Base-by-base conservation (phyloP, 73 alveolate species). In the Paramecium biaurelia region DNA sequence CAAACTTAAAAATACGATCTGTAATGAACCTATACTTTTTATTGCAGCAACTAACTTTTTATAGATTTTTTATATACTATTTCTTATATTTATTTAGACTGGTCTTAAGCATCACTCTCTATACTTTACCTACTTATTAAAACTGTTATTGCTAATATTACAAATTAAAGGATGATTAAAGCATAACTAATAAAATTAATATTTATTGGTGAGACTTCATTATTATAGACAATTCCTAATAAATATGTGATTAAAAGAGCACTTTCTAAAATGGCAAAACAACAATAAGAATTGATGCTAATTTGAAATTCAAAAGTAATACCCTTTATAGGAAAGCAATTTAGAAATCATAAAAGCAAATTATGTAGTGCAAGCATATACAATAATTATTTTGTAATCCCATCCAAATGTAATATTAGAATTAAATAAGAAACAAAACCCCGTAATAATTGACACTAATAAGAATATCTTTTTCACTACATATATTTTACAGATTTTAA, bases 321-420 rank as follows among this genome's bases (percentile, higher is more conserved):
- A 70, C 86, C 56, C 42, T 70, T 35, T 70, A 32, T 20, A 20
- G 5, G 57, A 32, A 26, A 70, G 42, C 28, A 70, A 18, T 70
- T 70, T 70, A 8, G 34, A 70, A 7, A 70, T 41, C 86, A 70
- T 70, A 70, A 70, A 70, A 4, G 86, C 42, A 30, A 70, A 70
- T 18, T 70, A 8, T 30, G 23, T 70, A 5, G 42, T 28, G 42
- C 86, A 70, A 30, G 32, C 5, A 35, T 70, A 70, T 24, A 70
- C 42, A 14, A 70, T 70, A 70, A 32, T 10, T 70, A 70, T 70
- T 28, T 70, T 70, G 21, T 70, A 70, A 70, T 70, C 86, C 86
- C 86, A 70, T 28, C 86, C 56, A 35, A 70, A 70, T 70, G 86
- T 41, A 7, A 70, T 7, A 5, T 30, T 70, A 0, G 86, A 7